Base-by-base conservation (phyloP, 2,329 filamentous ascomycete genomes). In the Colletotrichum cordylinicola region DNA sequence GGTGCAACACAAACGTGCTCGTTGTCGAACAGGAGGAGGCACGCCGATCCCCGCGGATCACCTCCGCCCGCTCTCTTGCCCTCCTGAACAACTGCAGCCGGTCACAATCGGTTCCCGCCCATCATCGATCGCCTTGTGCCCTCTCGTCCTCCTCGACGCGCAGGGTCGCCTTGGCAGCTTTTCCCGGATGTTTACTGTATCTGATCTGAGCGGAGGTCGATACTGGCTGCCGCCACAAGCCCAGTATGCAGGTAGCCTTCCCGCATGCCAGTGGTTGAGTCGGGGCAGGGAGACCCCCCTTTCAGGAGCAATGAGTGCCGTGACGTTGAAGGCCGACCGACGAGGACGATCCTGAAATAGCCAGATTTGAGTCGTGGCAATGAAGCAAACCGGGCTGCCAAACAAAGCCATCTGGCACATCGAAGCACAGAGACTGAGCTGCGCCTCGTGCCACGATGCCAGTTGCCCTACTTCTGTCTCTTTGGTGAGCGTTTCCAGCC, bases 1-100 rank as follows among this genome's bases (percentile, higher is more conserved):
- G 71, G 82, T 83, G 78, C 80, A 78, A 83, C 82, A 75, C 78
- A 80, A 79, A 79, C 78, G 74, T 77, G 74, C 69, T 72, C 77
- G 79, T 67, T 65, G 77, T 80, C 78, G 77, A 79, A 73, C 70
- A 71, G 66, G 43, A 75, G 16, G 67, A 55, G 60, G 37, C 39
- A 31, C 62, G 52, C 24, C 29, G 74, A 74, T 64, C 66, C 43
- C n/a, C 62, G 39, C 27, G 27, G 43, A 27, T 33, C 43, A 68
- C 48, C 31, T 35, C 55, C 33, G 48, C 39, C 74, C 24, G 33
- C 67, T 58, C 29, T 52, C 70, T 56, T 29, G 27, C 70, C 21
- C 12, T 16, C 39, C 27, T 27, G n/a, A 61, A 58, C 37, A 69
- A 18, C 31, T 62, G 58, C 24, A n/a, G 12, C 70, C 21, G 62